Percentiles rank a stretch among this genome's conserved stretches.
Conservation (phyloP, 495 filamentous ascomycete species). For the Rostrohypoxylon terebratum region DNA sequence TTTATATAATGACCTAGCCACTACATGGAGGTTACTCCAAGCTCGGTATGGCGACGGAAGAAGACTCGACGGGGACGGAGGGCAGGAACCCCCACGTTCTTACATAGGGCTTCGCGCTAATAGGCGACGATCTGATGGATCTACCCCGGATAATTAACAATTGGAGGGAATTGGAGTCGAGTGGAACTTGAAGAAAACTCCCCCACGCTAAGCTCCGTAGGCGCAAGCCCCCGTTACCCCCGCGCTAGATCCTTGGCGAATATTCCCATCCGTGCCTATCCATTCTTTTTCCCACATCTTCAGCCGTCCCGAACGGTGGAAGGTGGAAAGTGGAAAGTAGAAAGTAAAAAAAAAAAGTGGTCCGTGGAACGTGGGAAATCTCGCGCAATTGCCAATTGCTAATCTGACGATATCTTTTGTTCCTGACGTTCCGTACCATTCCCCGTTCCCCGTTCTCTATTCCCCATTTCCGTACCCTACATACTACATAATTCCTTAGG, state of each 20-base stretch:
- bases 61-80: background rate
- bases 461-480: too few species aligned
- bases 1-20: too few species aligned
- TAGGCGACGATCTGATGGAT: background rate
- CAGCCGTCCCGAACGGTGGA: constrained; percentile 69
- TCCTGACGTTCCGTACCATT: constrained; percentile 53
- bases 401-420: constrained; percentile 61
- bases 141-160: constrained; percentile 43
- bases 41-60: constrained; percentile 1
- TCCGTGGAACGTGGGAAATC: constrained; percentile 52
- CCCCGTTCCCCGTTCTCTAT: too few species aligned
- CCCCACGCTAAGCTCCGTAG: constrained; percentile 36
- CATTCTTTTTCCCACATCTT: constrained; percentile 30
- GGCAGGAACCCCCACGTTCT: constrained; percentile 25
- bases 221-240: constrained; percentile 33
- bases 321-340: too few species aligned
- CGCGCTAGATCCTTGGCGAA: constrained; percentile 40
- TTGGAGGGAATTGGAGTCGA: background rate
- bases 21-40: background rate
- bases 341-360: too few species aligned
- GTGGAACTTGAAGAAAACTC: background rate
- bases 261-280: constrained; percentile 26
- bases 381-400: constrained; percentile 80
- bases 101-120: constrained; percentile 9
- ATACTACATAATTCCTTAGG: too few species aligned